Base-by-base conservation (phyloP, 345 rosid genomes). In the Angophora floribunda region DNA sequence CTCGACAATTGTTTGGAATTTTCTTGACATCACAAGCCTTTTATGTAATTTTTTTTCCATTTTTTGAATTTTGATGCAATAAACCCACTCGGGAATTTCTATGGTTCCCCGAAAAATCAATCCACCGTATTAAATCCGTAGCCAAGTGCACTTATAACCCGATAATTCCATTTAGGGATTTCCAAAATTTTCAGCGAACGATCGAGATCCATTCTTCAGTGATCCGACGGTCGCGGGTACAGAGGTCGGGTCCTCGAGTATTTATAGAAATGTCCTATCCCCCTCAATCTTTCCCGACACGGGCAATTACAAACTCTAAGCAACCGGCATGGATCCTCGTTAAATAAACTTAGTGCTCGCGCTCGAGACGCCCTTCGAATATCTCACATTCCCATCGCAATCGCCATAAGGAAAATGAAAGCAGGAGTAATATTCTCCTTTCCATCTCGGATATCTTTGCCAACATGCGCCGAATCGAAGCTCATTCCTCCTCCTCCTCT, bases 81-180 rank as follows among this genome's bases (percentile, higher is more conserved):
- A 63, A 63, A 63, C n/a, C 17, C 17, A 63, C 30, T n/a, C 30
- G 13, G 0, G 75, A n/a, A 63, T n/a, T 63, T 63, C 8, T n/a
- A n/a, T 2, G 0, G 0, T n/a, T 63, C 75, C 75, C n/a, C 0
- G 19, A n/a, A 63, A 63, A n/a, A 63, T 13, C 75, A n/a, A 63
- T 63, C 7, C 67, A 5, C 14, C 15, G 9, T 7, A 32, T n/a
- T n/a, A 13, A n/a, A 63, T 36, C 13, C 70, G 7, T 28, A 12
- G 32, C 36, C 75, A 63, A n/a, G 36, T 63, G 19, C 36, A 63
- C 32, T 3, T n/a, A 13, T 63, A 1, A 13, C 75, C 1, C 4
- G 0, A 63, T 63, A 13, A 63, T n/a, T 63, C 17, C 75, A 63
- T 63, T 63, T 3, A 13, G 5, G 9, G 9, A n/a, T 63, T 63